These are phyloP conservation scores for Truncatella angustata DNA, from an alignment of 2,329 filamentous ascomycete species.

Conservation along the genomic window DNA sequence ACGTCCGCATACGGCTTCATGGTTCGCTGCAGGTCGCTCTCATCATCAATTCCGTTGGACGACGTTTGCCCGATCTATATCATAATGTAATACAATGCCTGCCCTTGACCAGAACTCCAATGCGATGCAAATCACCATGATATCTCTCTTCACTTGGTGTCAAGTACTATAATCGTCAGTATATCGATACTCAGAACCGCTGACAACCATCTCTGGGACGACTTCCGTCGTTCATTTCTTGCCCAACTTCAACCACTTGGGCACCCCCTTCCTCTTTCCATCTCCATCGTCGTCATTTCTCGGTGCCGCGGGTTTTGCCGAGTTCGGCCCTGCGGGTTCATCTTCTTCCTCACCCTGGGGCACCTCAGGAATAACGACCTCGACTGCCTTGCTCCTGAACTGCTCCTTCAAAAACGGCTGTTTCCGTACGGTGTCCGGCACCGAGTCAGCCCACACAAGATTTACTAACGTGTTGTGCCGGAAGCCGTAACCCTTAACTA, in stretches of 20 bases:
- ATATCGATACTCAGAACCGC: no score
- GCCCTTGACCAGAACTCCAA: background rate
- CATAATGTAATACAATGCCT: background rate
- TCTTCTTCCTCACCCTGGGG: slow-evolving; percentile 37
- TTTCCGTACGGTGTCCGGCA: slow-evolving; percentile 53
- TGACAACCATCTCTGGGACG: no score
- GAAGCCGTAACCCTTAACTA: slow-evolving; percentile 75
- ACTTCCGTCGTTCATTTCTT: background rate
- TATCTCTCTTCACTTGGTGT: background rate
- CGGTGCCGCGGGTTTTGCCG: slow-evolving; percentile 20
- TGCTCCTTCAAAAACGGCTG: slow-evolving; percentile 57
- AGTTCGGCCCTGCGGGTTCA: slow-evolving; percentile 32
- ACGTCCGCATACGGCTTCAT: no score
- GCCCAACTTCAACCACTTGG: slow-evolving; percentile 9
- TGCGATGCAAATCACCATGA: background rate
- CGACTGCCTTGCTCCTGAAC: slow-evolving; percentile 61
- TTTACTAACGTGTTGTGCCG: slow-evolving; percentile 71
- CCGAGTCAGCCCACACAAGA: slow-evolving; percentile 69
- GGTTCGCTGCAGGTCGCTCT: no score
- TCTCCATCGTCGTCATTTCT: slow-evolving; percentile 33
- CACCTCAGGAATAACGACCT: slow-evolving; percentile 63
- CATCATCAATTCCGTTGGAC: no score
- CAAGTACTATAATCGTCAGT: no score
- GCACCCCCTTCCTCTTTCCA: slow-evolving; percentile 2
- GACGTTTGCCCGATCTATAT: no score